A percentile compares a stretch with the other conserved stretches of the same genome.
Evolutionary conservation across 345 rosid genomes (phyloP).

Genomic region (Cardamine occulta): DNA sequence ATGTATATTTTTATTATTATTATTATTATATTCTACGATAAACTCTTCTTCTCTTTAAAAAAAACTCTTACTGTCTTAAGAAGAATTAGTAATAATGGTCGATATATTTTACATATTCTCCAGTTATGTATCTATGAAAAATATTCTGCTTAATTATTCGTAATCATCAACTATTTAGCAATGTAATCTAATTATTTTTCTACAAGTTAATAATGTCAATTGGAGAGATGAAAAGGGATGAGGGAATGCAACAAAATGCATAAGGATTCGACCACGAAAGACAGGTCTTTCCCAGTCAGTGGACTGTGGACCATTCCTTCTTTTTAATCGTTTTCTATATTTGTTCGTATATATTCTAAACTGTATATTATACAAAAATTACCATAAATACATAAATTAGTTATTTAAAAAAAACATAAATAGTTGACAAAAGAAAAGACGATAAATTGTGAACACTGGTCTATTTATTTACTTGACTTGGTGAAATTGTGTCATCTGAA

Average conservation of each 20-base stretch:
- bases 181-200: neutral
- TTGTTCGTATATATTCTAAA: neutral
- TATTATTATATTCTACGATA: neutral
- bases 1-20: too few relatives aligned
- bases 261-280: neutral
- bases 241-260: constrained; percentile 8
- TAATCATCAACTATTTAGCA: neutral
- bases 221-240: constrained; percentile 2
- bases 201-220: constrained; percentile 14
- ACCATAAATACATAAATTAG: too few relatives aligned
- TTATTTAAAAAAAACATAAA: neutral
- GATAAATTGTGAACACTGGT: neutral
- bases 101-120: neutral
- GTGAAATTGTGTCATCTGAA: neutral
- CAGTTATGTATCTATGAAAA: too few relatives aligned
- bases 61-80: neutral
- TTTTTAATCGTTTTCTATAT: neutral
- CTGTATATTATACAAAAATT: neutral
- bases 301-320: constrained; percentile 20
- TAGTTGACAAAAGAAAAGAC: neutral
- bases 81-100: neutral
- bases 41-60: neutral
- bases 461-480: neutral
- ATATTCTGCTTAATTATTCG: neutral
- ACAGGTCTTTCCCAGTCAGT: constrained; percentile 17